Evolutionary conservation across 2,329 filamentous ascomycete genomes (phyloP), one percentile per base, ranked within the genome.

Genomic region (Cladosporium sp.): DNA sequence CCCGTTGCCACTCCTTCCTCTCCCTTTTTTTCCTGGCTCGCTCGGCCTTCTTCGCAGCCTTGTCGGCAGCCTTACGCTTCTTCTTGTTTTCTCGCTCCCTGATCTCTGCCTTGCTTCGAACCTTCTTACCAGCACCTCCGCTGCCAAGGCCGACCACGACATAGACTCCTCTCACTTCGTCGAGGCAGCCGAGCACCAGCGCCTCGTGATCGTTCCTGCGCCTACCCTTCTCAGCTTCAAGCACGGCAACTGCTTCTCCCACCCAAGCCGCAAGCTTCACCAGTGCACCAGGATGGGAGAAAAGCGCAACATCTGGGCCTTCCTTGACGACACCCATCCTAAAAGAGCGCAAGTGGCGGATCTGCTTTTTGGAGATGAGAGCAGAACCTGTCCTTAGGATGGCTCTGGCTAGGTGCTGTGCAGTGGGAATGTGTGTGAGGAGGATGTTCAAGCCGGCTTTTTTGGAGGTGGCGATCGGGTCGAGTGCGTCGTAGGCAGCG

Each of bases 261-360:
- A 99, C 87, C 95, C 95, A 99, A 3, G 97, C 84, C 0, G 94
- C 93, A 16, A 99, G 85, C 78, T 98, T 97, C 2, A 93, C 96
- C 28, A 99, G 81, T 1, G 95, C 95, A 6, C 93, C 92, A 0
- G 95, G 93, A 74, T 98, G 94, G 0, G 90, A 93, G 79, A 99
- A 99, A 12, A 98, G 85, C n/a, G 86, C 81, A 0, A 96, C 90
- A 72, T 98, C 95, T 0, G 93, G 92, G 0, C 94, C 93, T 74
- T 98, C 95, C 76, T 96, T 97, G 72, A 99, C 93, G 4, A 98
- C 91, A 37, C 91, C 96, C 85, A 99, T 93, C 59, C 95, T 91
- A 77, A 98, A 99, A 0, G 94, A 91, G 57, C 92, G 88, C 18
- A 99, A 83, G 76, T 97, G 93, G 44, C 92, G 91, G 75, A 99